phyloP scores from a whole-genome alignment of 345 rosid species.

The Zanthoxylum bungeanum region DNA sequence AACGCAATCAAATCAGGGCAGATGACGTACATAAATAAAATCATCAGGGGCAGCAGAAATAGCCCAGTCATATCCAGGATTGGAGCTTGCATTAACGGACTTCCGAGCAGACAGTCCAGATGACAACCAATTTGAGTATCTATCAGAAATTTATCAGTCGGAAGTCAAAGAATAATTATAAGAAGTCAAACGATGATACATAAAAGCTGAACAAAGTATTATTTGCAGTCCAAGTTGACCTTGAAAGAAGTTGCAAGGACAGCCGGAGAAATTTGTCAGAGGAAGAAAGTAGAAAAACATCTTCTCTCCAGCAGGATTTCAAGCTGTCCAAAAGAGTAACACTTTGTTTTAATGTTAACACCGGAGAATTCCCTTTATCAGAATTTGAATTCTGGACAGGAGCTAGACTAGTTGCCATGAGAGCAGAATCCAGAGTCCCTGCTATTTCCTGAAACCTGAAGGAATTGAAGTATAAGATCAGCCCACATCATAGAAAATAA shows the following conservation, averaged over 20 bases:
- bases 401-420: conserved; percentile 55
- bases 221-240: conserved; percentile 42
- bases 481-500: background rate
- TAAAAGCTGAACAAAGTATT: background rate
- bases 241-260: conserved; percentile 87
- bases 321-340: conserved; percentile 74
- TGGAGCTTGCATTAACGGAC: conserved; percentile 47
- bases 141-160: conserved; percentile 21
- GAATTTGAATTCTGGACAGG: conserved; percentile 51
- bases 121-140: conserved; percentile 86
- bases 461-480: conserved; percentile 17
- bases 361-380: conserved; percentile 35
- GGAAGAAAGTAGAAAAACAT: conserved; percentile 81
- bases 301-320: conserved; percentile 92
- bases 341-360: conserved; percentile 72
- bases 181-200: background rate
- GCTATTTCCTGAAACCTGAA: conserved; percentile 98
- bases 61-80: conserved; percentile 89
- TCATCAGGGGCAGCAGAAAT: conserved; percentile 72
- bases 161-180: conserved; percentile 1
- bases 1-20: conserved; percentile 17
- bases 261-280: conserved; percentile 97
- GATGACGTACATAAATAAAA: conserved; percentile 66
- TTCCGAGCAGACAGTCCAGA: conserved; percentile 70
- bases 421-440: conserved; percentile 83